Conservation (phyloP, 495 filamentous ascomycete genomes). For the Neurospora terricola region DNA sequence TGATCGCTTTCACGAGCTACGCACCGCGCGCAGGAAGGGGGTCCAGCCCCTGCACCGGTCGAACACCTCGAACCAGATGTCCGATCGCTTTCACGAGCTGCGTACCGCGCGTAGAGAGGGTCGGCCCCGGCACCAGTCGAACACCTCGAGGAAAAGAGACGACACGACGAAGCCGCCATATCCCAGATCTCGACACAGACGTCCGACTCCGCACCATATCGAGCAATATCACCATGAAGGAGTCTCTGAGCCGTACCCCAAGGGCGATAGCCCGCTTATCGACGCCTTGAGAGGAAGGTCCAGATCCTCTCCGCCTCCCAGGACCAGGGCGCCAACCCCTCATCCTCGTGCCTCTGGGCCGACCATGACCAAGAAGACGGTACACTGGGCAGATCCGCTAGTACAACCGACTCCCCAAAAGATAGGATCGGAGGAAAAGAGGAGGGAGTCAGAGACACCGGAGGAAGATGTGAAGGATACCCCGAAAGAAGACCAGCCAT, state of each 20-base stretch:
- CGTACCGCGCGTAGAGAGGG: neutral
- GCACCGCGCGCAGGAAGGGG: neutral
- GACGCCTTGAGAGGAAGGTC: neutral
- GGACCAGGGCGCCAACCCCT: neutral
- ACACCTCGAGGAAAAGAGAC: neutral
- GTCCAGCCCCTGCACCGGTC: neutral
- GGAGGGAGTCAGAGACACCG: neutral
- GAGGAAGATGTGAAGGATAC: accelerated
- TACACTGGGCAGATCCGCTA: neutral
- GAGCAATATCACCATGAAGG: neutral
- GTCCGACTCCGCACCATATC: neutral
- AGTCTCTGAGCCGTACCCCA: neutral
- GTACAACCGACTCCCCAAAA: neutral
- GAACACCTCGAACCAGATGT: neutral
- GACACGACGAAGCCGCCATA: neutral
- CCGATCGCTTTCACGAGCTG: neutral
- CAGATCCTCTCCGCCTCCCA: neutral
- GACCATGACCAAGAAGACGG: neutral
- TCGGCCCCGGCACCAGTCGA: neutral
- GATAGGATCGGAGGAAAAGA: no score
- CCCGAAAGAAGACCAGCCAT: neutral
- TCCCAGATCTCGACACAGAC: neutral
- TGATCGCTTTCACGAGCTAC: neutral
- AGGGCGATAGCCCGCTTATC: neutral
- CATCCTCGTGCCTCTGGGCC: neutral